Conservation (phyloP, 2,329 filamentous ascomycete genomes). For the Leptodontidium sp. region DNA sequence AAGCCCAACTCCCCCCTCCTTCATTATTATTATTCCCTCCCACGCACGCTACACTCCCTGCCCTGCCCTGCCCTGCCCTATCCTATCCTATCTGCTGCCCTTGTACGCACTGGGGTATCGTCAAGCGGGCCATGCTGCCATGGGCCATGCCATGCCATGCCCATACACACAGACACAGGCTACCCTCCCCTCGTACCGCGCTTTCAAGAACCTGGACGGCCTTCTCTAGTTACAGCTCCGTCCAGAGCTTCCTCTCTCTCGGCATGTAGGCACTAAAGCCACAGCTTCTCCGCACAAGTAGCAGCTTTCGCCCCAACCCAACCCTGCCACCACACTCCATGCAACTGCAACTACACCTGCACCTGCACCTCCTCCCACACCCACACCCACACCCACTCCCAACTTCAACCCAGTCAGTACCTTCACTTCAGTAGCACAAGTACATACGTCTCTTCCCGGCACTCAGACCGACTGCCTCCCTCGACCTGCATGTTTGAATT, state of each 20-base stretch:
- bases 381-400: not conserved
- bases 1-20: constrained; percentile 13
- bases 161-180: constrained; percentile 21
- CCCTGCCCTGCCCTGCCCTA: constrained; percentile 1
- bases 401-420: constrained; percentile 14
- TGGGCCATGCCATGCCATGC: constrained; percentile 11
- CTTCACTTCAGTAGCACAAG: not conserved
- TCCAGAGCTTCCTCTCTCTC: constrained; percentile 35
- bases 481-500: constrained; percentile 37
- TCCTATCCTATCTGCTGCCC: constrained; percentile 6
- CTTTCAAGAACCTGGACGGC: constrained; percentile 34
- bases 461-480: constrained; percentile 29
- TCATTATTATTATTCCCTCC: constrained; percentile 6
- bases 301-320: constrained; percentile 13
- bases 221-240: not conserved
- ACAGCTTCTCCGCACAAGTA: constrained; percentile 44
- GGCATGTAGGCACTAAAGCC: constrained; percentile 39
- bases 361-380: constrained; percentile 10
- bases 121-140: not conserved
- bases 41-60: constrained; percentile 3
- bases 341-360: constrained; percentile 26
- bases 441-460: constrained; percentile 29
- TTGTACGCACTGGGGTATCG: constrained; percentile 7
- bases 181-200: constrained; percentile 22
- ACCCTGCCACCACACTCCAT: constrained; percentile 15